Evolutionary conservation across 202 grass and related monocot genomes (phyloP).

Genomic region (Eragrostis tef): DNA sequence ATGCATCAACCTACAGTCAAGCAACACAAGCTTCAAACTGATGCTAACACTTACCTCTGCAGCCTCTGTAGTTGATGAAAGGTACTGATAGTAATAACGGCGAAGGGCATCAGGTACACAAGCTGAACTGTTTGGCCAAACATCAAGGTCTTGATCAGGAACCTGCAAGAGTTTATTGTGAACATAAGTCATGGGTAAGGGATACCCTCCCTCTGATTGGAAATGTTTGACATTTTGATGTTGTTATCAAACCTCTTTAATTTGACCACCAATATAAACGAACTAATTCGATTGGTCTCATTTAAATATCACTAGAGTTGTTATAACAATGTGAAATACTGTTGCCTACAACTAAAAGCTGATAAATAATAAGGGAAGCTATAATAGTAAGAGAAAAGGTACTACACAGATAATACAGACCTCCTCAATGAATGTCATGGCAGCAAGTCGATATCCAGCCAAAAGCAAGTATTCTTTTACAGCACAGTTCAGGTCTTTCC

Average conservation of each 20-base stretch:
- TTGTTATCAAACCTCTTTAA: not conserved
- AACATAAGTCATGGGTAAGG: constrained; percentile 6
- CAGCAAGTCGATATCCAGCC: constrained; percentile 89
- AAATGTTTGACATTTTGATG: constrained; percentile 3
- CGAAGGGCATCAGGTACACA: constrained; percentile 90
- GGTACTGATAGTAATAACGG: constrained; percentile 96
- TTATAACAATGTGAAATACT: constrained; percentile 20
- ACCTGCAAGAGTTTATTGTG: constrained; percentile 55
- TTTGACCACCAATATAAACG: not conserved
- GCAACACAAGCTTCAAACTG: constrained; percentile 22
- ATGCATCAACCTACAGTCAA: constrained; percentile 15
- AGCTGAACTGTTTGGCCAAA: constrained; percentile 86
- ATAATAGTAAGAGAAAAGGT: constrained; percentile 13
- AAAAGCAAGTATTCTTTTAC: constrained; percentile 98
- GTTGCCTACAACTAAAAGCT: constrained; percentile 24
- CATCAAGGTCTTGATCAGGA: constrained; percentile 88
- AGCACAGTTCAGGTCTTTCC: constrained; percentile 85
- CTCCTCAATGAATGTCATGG: constrained; percentile 99
- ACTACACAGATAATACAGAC: constrained; percentile 48
- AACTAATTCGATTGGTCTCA: not conserved
- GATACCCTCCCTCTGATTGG: not conserved
- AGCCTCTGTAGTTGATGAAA: constrained; percentile 89
- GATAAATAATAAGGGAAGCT: constrained; percentile 7
- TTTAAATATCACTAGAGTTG: not conserved
- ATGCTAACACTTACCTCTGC: constrained; percentile 68